Evolutionary conservation across 2,329 filamentous ascomycete species (phyloP), one percentile per base, ranked within the genome.

Genomic region (Hymenoscyphus fructigenus): DNA sequence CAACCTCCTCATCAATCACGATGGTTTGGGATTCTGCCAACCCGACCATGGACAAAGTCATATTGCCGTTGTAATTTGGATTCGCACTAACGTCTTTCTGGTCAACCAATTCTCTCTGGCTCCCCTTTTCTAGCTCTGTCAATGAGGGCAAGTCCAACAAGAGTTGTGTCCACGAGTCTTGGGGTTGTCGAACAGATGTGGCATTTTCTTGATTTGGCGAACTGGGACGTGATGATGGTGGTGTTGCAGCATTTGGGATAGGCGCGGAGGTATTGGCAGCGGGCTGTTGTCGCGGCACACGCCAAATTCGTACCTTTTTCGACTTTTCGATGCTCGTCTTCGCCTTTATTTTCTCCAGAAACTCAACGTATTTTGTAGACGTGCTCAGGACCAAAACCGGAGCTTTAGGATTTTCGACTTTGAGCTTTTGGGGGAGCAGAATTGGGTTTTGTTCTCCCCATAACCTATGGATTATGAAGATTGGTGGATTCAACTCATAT

Each of bases 401-500:
- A 0, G 93, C 88, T 5, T 85, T 79, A 17, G 85, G 84, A 44
- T 85, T 82, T 62, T 79, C 84, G 12, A 88, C 85, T 72, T 88
- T 88, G 63, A 90, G 78, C 1, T 83, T 79, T 72, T 88, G 84
- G 44, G 86, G 80, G 59, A 85, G 80, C 5, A 82, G 80, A 26
- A 86, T 78, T 1, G 85, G 84, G 69, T 83, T 88, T 60, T 82
- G 78, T 20, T 84, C 80, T 2, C 85, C 85, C 75, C 88, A 89
- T 1, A 98, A 81, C 70, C 94, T 92, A 74, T 96, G 88, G 66
- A 98, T 83, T 1, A 88, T 92, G 76, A 97, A 91, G 55, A 97
- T 83, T 0, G 92, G 92, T 4, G 93, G 95, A 72, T 93, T 87
- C 50, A 92, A 82, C 78, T 98, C 95, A 76, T 90, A 96, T 71